Conservation (phyloP, 805 yeast genomes). For the Candida broadrunensis region DNA sequence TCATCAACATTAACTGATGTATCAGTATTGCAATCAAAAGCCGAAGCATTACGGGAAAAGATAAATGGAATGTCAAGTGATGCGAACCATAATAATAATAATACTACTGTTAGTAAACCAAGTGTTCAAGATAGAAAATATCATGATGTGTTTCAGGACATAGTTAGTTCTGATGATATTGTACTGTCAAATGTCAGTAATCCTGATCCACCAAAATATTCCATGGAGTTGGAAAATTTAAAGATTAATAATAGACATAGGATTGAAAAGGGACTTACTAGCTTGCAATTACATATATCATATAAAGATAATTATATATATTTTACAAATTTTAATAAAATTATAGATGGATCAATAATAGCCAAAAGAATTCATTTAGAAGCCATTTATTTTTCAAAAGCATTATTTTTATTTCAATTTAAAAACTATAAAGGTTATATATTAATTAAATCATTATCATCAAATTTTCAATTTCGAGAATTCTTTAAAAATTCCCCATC, state of each 20-base stretch:
- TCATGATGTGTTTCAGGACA: neutral
- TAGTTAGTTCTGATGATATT: neutral
- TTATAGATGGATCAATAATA: conserved; percentile 9
- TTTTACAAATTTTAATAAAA: conserved; percentile 6
- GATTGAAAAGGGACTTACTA: neutral
- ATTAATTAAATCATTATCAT: neutral
- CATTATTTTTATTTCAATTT: neutral
- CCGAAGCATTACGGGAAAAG: conserved; percentile 1
- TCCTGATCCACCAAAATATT: neutral
- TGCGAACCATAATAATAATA: too few relatives aligned
- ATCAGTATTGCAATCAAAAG: too few relatives aligned
- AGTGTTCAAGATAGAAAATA: too few relatives aligned
- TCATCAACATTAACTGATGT: too few relatives aligned
- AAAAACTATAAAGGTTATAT: neutral
- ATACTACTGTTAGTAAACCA: too few relatives aligned
- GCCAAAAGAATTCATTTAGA: conserved; percentile 8
- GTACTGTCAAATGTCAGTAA: neutral
- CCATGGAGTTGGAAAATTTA: neutral
- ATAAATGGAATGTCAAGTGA: too few relatives aligned
- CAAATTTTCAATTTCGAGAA: neutral
- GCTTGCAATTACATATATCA: neutral
- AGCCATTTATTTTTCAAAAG: neutral
- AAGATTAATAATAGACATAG: neutral
- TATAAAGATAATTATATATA: conserved; percentile 7
- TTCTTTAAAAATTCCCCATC: neutral